phyloP scores from a whole-genome alignment of 2,329 filamentous ascomycete genomes.

The Claviceps capensis region DNA sequence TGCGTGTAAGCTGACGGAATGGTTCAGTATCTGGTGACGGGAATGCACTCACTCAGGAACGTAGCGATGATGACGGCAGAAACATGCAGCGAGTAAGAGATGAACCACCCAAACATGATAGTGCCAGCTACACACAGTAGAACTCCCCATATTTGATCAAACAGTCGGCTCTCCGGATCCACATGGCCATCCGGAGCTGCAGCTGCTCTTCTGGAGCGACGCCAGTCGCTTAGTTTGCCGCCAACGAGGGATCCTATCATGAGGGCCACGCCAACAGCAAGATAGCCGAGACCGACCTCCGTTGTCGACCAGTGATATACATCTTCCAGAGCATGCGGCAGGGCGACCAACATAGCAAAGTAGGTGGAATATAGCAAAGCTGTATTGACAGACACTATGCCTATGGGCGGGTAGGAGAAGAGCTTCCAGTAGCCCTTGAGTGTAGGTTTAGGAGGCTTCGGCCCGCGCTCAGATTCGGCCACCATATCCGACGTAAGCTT shows the following conservation, averaged over 20 bases:
- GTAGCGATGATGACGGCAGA: conserved; percentile 16
- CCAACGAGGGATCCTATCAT: conserved; percentile 22
- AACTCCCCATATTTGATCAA: conserved; percentile 25
- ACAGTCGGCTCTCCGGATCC: conserved; percentile 24
- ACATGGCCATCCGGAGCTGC: conserved; percentile 9
- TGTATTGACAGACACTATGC: conserved; percentile 19
- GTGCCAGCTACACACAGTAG: conserved; percentile 23
- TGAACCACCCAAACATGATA: conserved; percentile 28
- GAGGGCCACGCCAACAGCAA: conserved; percentile 14
- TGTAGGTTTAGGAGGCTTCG: conserved; percentile 16
- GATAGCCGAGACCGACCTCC: conserved; percentile 21
- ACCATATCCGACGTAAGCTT: conserved; percentile 12
- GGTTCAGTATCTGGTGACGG: neutral
- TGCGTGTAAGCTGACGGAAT: conserved; percentile 1
- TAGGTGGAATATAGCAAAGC: conserved; percentile 20
- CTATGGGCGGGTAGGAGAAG: conserved; percentile 19
- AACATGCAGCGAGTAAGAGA: conserved; percentile 15
- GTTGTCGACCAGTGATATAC: conserved; percentile 21
- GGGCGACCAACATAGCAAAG: conserved; percentile 17
- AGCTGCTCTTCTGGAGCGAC: conserved; percentile 11
- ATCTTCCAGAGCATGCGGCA: conserved; percentile 16
- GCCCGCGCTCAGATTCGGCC: conserved; percentile 12
- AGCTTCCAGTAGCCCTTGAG: conserved; percentile 15
- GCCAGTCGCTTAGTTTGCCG: conserved; percentile 24
- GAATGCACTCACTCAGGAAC: conserved; percentile 14